A percentile compares a stretch with the other conserved stretches of the same genome.
Evolutionary conservation across 2,329 filamentous ascomycete genomes (phyloP).

Genomic region (Ceratocystis albifundus): DNA sequence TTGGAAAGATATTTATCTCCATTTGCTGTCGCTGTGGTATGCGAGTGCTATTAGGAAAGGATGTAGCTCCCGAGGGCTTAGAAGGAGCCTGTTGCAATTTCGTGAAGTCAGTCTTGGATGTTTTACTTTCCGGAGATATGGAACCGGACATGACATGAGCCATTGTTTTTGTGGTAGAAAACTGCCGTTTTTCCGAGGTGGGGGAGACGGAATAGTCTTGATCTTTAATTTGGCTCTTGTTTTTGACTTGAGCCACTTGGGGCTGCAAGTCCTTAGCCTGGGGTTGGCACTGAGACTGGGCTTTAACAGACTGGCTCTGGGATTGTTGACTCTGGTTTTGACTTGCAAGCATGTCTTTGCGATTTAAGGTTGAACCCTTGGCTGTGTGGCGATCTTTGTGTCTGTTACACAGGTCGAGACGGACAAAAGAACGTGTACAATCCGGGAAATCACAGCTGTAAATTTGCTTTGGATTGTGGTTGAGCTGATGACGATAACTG

Average conservation of each 20-base stretch:
- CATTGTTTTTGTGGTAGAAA: not conserved
- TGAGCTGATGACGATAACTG: slow-evolving; percentile 80
- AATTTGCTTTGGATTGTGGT: slow-evolving; percentile 91
- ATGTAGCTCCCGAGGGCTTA: not conserved
- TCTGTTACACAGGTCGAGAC: slow-evolving; percentile 80
- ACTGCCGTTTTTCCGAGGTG: slow-evolving; percentile 28
- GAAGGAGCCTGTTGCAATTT: slow-evolving; percentile 28
- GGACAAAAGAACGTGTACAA: slow-evolving; percentile 81
- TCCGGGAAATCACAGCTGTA: slow-evolving; percentile 88
- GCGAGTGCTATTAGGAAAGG: not conserved
- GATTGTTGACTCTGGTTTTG: slow-evolving; percentile 26
- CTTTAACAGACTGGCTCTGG: slow-evolving; percentile 3
- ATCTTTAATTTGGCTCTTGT: slow-evolving; percentile 34
- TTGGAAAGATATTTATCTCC: slow-evolving; percentile 24
- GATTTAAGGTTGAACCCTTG: slow-evolving; percentile 63
- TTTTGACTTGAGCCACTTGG: slow-evolving; percentile 32
- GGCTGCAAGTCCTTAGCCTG: not conserved
- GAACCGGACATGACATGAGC: slow-evolving; percentile 26
- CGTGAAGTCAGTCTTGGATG: slow-evolving; percentile 34
- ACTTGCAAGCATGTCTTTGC: slow-evolving; percentile 44
- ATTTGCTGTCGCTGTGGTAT: slow-evolving; percentile 13
- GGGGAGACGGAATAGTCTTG: slow-evolving; percentile 30
- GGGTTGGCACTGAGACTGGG: slow-evolving; percentile 1
- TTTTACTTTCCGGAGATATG: slow-evolving; percentile 39
- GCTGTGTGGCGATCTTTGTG: slow-evolving; percentile 72